phyloP scores from a whole-genome alignment of 2,329 filamentous ascomycete genomes.

The Exutisphaerella laricina region DNA sequence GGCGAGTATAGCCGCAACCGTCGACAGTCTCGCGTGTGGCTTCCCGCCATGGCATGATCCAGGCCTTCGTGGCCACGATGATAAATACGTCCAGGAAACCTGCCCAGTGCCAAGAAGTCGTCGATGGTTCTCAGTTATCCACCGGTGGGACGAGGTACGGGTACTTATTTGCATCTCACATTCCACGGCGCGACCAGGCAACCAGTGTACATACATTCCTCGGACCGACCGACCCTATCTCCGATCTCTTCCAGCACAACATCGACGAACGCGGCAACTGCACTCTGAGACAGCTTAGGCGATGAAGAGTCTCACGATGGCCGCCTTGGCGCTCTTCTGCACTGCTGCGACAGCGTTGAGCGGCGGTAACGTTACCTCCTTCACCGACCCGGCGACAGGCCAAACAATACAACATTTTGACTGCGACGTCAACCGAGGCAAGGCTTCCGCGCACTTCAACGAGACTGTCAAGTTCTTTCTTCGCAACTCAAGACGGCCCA shows the following conservation, averaged over 20 bases:
- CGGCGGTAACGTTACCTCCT: conserved; percentile 21
- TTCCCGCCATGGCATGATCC: conserved; percentile 1
- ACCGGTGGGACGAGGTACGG: background rate
- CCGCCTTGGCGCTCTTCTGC: conserved; percentile 19
- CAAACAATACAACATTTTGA: conserved; percentile 36
- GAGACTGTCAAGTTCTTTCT: conserved; percentile 35
- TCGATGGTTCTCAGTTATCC: background rate
- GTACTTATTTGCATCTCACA: conserved; percentile 3
- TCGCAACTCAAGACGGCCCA: conserved; percentile 19
- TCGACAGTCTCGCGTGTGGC: conserved; percentile 8
- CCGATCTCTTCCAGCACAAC: conserved; percentile 7
- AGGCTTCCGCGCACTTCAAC: conserved; percentile 38
- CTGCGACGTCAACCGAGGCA: conserved; percentile 37
- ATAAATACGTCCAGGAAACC: conserved; percentile 11
- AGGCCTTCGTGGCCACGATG: conserved; percentile 2
- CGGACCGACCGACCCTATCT: conserved; percentile 8
- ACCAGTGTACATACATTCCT: conserved; percentile 18
- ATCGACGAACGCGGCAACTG: conserved; percentile 17
- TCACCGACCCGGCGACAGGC: conserved; percentile 26
- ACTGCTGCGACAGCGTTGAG: conserved; percentile 13
- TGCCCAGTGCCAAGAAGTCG: background rate
- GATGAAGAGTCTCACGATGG: conserved; percentile 23
- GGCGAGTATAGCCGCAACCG: conserved; percentile 17
- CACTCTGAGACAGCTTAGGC: conserved; percentile 9
- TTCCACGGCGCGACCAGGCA: conserved; percentile 10